These are phyloP conservation scores for Corinectria fuckeliana DNA, from an alignment of 2,329 filamentous ascomycete genomes.

Conservation along the genomic window DNA sequence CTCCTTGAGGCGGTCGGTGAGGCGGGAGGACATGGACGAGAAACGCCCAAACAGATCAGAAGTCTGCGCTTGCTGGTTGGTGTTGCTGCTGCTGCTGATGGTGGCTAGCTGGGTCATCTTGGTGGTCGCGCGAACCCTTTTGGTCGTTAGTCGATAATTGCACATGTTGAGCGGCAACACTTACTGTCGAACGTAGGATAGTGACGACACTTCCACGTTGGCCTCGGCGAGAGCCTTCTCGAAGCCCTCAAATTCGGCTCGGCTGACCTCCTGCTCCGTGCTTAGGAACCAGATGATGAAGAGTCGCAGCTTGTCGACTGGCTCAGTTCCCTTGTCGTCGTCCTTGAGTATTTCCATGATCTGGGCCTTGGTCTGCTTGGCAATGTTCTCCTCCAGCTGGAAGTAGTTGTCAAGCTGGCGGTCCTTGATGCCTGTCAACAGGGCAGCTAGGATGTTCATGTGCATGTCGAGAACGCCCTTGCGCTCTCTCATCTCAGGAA, in stretches of 20 bases:
- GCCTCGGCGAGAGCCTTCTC: constrained; percentile 80
- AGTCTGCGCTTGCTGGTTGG: constrained; percentile 65
- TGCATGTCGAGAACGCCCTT: constrained; percentile 97
- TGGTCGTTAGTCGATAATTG: constrained; percentile 31
- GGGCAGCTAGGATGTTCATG: constrained; percentile 93
- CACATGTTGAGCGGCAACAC: constrained; percentile 39
- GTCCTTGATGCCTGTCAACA: constrained; percentile 83
- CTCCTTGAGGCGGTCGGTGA: constrained; percentile 94
- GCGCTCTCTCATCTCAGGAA: constrained; percentile 90
- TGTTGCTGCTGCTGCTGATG: constrained; percentile 76
- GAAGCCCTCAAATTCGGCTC: constrained; percentile 83
- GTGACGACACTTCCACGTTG: constrained; percentile 76
- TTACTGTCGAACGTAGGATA: constrained; percentile 87
- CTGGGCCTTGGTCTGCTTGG: constrained; percentile 88
- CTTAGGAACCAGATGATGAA: constrained; percentile 98
- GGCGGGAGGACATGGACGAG: constrained; percentile 85
- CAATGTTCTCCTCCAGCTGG: constrained; percentile 90
- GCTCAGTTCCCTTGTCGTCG: constrained; percentile 78
- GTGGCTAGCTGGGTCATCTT: constrained; percentile 98
- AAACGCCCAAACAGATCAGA: constrained; percentile 92
- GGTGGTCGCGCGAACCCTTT: constrained; percentile 86
- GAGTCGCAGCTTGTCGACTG: constrained; percentile 86
- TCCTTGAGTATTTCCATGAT: constrained; percentile 88
- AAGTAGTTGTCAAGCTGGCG: constrained; percentile 96
- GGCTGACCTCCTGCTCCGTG: constrained; percentile 85